Conservation (phyloP, 2,329 filamentous ascomycete species). For the Cylindrodendrum hubeiense region DNA sequence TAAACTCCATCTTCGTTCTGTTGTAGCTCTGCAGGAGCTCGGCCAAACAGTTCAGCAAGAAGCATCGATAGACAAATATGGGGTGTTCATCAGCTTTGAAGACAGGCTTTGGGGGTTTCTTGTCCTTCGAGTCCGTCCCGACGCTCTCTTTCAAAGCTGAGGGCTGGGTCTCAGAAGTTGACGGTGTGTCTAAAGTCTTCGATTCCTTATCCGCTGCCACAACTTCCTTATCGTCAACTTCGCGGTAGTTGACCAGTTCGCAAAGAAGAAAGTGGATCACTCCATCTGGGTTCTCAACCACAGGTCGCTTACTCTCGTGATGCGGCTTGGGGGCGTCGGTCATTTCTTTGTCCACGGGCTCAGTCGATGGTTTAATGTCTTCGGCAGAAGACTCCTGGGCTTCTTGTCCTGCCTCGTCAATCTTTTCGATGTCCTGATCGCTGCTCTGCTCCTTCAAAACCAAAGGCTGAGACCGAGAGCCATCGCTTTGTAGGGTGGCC, state of each 20-base stretch:
- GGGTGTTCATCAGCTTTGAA: slow-evolving; percentile 96
- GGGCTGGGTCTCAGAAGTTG: slow-evolving; percentile 40
- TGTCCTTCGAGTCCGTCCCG: slow-evolving; percentile 61
- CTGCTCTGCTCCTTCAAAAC: slow-evolving; percentile 55
- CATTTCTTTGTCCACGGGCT: slow-evolving; percentile 70
- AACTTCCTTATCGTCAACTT: slow-evolving; percentile 87
- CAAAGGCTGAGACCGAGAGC: slow-evolving; percentile 50
- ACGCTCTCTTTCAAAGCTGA: slow-evolving; percentile 48
- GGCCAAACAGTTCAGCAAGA: slow-evolving; percentile 90
- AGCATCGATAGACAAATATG: slow-evolving; percentile 96
- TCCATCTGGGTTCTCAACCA: slow-evolving; percentile 92
- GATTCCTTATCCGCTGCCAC: slow-evolving; percentile 57
- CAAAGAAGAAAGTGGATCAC: slow-evolving; percentile 95
- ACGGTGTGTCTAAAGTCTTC: slow-evolving; percentile 51
- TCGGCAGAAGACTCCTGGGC: slow-evolving; percentile 40
- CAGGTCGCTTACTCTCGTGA: slow-evolving; percentile 81
- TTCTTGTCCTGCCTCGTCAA: slow-evolving; percentile 27
- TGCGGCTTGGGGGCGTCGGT: slow-evolving; percentile 72
- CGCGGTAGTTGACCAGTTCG: slow-evolving; percentile 90
- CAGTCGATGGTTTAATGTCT: slow-evolving; percentile 72
- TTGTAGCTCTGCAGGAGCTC: slow-evolving; percentile 95
- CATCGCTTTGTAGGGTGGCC: slow-evolving; percentile 53
- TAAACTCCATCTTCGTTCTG: slow-evolving; percentile 96
- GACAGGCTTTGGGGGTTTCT: slow-evolving; percentile 76
- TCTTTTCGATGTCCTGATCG: slow-evolving; percentile 31